These are phyloP conservation scores for Gyromitra esculenta DNA, from an alignment of 2,329 filamentous ascomycete genomes.

Conservation along the genomic window DNA sequence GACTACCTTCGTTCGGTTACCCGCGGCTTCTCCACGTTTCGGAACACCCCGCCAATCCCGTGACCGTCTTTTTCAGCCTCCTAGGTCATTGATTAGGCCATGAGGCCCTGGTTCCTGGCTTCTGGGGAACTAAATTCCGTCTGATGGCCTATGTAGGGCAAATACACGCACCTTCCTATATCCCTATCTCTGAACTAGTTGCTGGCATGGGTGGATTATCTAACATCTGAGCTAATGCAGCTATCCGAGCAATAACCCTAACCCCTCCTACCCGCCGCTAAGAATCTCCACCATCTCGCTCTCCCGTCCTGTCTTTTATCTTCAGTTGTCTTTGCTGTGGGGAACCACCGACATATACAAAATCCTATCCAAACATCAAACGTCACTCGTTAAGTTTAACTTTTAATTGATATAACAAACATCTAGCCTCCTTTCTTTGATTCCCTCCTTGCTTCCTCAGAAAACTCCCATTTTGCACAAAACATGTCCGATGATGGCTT, in stretches of 20 bases:
- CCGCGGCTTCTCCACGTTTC: constrained; percentile 27
- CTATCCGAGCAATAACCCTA: constrained; percentile 1
- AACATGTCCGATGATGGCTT: constrained; percentile 52
- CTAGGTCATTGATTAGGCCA: not conserved
- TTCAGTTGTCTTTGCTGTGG: not conserved
- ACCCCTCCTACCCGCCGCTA: constrained; percentile 3
- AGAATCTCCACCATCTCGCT: not conserved
- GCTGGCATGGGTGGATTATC: not conserved
- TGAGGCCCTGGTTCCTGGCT: not conserved
- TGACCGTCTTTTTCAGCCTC: constrained; percentile 1
- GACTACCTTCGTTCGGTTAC: constrained; percentile 27
- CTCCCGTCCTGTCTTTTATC: not conserved
- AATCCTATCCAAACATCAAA: not conserved
- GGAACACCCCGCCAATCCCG: constrained; percentile 25
- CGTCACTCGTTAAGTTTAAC: constrained; percentile 14
- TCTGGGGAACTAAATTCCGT: not conserved
- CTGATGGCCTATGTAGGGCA: not conserved
- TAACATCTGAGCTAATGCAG: not conserved
- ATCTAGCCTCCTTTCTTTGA: not conserved
- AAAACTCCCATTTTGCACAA: not conserved
- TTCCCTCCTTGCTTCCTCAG: constrained; percentile 1
- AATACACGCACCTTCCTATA: not conserved
- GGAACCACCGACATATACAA: not conserved
- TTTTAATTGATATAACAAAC: constrained; percentile 8
- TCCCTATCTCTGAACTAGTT: not conserved